A percentile compares a stretch with the other conserved stretches of the same genome.
Conservation (phyloP, 2,329 filamentous ascomycete species). For the Dothidotthia symphoricarpi region DNA sequence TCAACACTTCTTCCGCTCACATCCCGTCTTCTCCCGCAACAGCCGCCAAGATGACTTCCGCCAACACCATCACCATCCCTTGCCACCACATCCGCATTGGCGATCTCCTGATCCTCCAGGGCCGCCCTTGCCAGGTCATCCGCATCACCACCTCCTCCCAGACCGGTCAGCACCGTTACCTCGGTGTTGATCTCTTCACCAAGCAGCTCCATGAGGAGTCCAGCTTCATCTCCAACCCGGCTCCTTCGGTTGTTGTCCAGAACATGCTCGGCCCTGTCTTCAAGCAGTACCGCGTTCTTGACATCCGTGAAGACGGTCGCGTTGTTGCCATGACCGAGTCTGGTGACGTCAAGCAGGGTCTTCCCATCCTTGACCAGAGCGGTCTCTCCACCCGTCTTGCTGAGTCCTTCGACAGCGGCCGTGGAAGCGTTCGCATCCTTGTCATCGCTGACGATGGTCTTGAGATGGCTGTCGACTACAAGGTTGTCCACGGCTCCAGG, state of each 20-base stretch:
- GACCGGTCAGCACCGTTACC: slow-evolving; percentile 99
- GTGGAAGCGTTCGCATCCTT: slow-evolving; percentile 89
- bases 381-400: slow-evolving; percentile 78
- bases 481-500: slow-evolving; percentile 82
- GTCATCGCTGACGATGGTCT: slow-evolving; percentile 91
- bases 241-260: slow-evolving; percentile 94
- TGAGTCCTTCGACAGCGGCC: slow-evolving; percentile 83
- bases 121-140: slow-evolving; percentile 99
- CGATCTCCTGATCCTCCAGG: slow-evolving; percentile 98
- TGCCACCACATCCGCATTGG: slow-evolving; percentile 99
- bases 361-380: slow-evolving; percentile 94
- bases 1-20: slow-evolving; percentile 4
- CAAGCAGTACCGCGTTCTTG: slow-evolving; percentile 99
- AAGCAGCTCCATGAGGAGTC: slow-evolving; percentile 99
- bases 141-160: slow-evolving; percentile 97
- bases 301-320: slow-evolving; percentile 79
- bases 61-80: slow-evolving; percentile 94
- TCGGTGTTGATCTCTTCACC: slow-evolving; percentile 99
- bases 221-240: slow-evolving; percentile 94
- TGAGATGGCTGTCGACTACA: slow-evolving; percentile 98
- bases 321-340: slow-evolving; percentile 98
- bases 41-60: slow-evolving; percentile 51
- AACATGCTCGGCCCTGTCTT: slow-evolving; percentile 99
- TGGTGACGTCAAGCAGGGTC: slow-evolving; percentile 94
- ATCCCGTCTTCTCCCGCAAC: slow-evolving; percentile 22